A percentile compares a stretch with the other conserved stretches of the same genome.
Conservation (phyloP, 1,284 basidiomycete genomes). For the Apiotrichum siamense region DNA sequence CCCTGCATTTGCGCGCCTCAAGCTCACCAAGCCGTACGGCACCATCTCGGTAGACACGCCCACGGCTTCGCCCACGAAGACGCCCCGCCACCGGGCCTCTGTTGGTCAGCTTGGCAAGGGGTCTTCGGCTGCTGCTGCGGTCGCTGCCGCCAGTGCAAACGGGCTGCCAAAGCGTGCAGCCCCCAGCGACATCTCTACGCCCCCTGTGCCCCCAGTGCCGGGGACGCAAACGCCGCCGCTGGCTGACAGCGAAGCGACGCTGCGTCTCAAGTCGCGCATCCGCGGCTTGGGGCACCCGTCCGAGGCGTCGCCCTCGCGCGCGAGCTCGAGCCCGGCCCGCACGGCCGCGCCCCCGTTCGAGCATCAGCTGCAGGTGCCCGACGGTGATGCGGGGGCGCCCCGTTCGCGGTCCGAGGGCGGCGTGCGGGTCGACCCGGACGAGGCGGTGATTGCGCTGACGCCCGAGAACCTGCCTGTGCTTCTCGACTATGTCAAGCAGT, state of each 20-base stretch:
- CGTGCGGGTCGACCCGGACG: constrained; percentile 1
- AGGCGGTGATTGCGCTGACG: constrained; percentile 32
- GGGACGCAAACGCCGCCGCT: not conserved
- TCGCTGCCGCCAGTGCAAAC: too few relatives aligned
- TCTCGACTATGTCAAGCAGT: constrained; percentile 37
- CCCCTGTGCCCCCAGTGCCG: not conserved
- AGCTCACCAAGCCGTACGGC: constrained; percentile 5
- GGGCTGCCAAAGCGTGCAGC: too few relatives aligned
- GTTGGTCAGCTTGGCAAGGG: not conserved
- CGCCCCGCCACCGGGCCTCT: not conserved
- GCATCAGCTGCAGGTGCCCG: not conserved
- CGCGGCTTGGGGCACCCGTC: constrained; percentile 13
- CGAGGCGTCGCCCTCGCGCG: constrained; percentile 10
- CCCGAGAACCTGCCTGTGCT: constrained; percentile 41
- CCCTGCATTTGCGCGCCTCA: constrained; percentile 11
- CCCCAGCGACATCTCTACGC: too few relatives aligned
- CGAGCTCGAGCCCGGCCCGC: constrained; percentile 6
- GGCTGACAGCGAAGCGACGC: constrained; percentile 9
- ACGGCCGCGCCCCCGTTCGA: too few relatives aligned
- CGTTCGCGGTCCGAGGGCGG: constrained; percentile 11
- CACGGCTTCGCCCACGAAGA: not conserved
- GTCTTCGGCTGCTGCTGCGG: not conserved
- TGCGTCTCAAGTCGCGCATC: constrained; percentile 14
- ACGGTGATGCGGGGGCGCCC: constrained; percentile 10
- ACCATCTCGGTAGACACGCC: constrained; percentile 8